Percentiles rank a stretch among this genome's conserved stretches.
phyloP scores from a whole-genome alignment of 768 basidiomycete genomes.

The Paxillus ammoniavirescens region DNA sequence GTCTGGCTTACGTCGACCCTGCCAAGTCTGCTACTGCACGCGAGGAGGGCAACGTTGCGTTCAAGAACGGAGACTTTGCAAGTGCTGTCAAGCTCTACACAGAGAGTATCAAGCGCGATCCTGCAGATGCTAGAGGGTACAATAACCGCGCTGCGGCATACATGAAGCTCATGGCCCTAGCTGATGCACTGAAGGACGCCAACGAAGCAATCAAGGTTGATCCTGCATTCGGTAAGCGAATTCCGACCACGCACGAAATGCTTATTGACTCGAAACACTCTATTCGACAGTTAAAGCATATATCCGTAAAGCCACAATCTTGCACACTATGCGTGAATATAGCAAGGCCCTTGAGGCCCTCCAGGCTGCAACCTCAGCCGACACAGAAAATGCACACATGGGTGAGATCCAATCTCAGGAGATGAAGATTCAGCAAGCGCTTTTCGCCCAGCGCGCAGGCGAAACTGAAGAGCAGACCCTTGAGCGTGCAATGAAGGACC shows the following conservation, averaged over 20 bases:
- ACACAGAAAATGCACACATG: slow-evolving; percentile 79
- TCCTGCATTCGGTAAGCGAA: slow-evolving; percentile 68
- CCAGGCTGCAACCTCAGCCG: slow-evolving; percentile 74
- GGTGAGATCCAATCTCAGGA: slow-evolving; percentile 82
- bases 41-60: slow-evolving; percentile 89
- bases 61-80: slow-evolving; percentile 92
- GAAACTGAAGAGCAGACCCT: slow-evolving; percentile 94
- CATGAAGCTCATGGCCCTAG: slow-evolving; percentile 89
- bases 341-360: slow-evolving; percentile 81
- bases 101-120: slow-evolving; percentile 96
- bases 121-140: slow-evolving; percentile 86
- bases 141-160: slow-evolving; percentile 99
- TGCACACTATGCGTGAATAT: slow-evolving; percentile 90
- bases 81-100: slow-evolving; percentile 89
- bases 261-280: neutral
- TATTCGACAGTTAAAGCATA: slow-evolving; percentile 74
- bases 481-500: slow-evolving; percentile 94
- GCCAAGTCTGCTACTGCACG: slow-evolving; percentile 77
- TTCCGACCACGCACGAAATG: neutral
- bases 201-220: slow-evolving; percentile 92
- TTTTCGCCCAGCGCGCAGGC: slow-evolving; percentile 72
- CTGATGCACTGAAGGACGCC: slow-evolving; percentile 95
- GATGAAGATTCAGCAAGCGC: slow-evolving; percentile 75
- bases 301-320: slow-evolving; percentile 86
- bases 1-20: slow-evolving; percentile 84